phyloP scores from a whole-genome alignment of 768 basidiomycete genomes.

The Phanerochaete sordida region DNA sequence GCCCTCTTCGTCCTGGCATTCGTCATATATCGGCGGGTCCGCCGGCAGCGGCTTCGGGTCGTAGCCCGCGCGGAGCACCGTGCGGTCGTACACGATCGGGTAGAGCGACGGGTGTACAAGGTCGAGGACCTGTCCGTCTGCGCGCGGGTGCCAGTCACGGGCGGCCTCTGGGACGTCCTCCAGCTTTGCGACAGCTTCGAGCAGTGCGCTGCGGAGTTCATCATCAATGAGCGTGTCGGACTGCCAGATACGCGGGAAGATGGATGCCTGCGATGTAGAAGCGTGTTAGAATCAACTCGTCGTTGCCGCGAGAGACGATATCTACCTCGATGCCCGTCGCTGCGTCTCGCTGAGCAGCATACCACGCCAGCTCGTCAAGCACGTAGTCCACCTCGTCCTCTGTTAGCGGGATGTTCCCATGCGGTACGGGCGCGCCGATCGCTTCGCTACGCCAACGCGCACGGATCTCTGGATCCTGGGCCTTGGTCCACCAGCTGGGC shows the following conservation, averaged over 20 bases:
- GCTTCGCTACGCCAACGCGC: not conserved
- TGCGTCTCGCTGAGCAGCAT: not conserved
- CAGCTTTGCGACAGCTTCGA: conserved; percentile 16
- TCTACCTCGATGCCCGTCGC: not conserved
- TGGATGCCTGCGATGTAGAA: not conserved
- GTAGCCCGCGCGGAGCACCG: not conserved
- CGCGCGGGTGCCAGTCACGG: conserved; percentile 46
- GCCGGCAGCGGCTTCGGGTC: not conserved
- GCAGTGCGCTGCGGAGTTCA: not conserved
- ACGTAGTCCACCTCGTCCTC: not conserved
- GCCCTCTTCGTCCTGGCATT: not conserved
- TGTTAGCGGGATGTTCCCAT: not conserved
- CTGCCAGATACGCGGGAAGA: not conserved
- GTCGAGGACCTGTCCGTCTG: conserved; percentile 40
- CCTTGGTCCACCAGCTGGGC: not conserved
- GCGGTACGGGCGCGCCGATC: not conserved
- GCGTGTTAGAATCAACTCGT: too few relatives aligned
- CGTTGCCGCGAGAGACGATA: not conserved
- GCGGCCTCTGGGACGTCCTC: conserved; percentile 32
- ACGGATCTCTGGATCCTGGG: not conserved
- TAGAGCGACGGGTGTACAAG: conserved; percentile 45
- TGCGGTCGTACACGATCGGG: conserved; percentile 34
- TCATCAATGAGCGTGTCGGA: not conserved
- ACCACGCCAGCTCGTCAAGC: not conserved
- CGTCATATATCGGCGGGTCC: too few relatives aligned